Evolutionary conservation across 108 stramenopile species (phyloP), one percentile per base, ranked within the genome.

Genomic region (Fragilariopsis cylindrus): DNA sequence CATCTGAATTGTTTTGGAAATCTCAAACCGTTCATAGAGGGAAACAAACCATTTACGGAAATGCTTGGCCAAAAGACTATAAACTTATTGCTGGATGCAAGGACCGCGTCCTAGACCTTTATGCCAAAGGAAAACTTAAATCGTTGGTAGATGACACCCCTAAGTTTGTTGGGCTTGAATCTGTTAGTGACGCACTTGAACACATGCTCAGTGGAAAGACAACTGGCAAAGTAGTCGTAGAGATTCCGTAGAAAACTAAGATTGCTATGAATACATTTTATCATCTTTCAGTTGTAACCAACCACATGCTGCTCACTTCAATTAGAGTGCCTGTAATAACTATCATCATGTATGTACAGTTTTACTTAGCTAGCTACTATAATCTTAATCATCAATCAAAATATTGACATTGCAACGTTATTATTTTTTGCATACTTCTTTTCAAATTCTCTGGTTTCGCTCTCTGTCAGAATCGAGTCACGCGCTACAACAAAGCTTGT

Each of bases 21-120:
- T 43, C 39, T 39, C 62, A 64, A 64, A 64, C 62, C 5, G 40
- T 64, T 43, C 39, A 21, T 4, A 40, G 62, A 40, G 62, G 62
- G 21, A 64, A 64, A 39, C 62, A 64, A 43, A 64, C 62, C 39
- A 64, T 64, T 8, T 64, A 64, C 18, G 62, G 62, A 64, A 64
- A 64, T 21, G 62, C 62, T 4, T 64, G 62, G 62, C 62, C 62
- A 6, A 43, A 64, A 39, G 62, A 64, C 40, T 64, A 30, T 39
- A 11, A 39, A 15, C 39, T 40, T 16, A 39, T 64, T 43, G 62
- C 62, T 6, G 16, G 21, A 5, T 21, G 15, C 9, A 64, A 64
- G 9, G 39, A 18, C 62, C 62, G 62, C 19, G 62, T 64, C 42
- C 62, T 64, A 4, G 62, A 43, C n/a, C 62, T 64, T 39, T 64